Evolutionary conservation across 2,329 filamentous ascomycete genomes (phyloP).

Genomic region (Huntiella moniliformis): DNA sequence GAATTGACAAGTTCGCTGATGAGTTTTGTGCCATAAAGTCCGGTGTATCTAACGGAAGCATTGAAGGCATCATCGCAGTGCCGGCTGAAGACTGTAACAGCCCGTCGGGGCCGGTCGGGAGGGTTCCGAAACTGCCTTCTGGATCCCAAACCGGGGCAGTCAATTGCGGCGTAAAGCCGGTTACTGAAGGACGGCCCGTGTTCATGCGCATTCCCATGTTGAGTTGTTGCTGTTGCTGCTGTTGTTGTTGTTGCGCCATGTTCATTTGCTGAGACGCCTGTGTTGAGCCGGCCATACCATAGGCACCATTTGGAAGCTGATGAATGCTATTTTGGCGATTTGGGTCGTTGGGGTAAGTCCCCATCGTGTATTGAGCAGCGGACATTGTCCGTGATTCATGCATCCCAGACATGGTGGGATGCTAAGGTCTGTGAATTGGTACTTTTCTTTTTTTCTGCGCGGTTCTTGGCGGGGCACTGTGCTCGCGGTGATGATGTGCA

Average conservation of each 20-base stretch:
- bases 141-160: too few relatives aligned
- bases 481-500: not conserved
- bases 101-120: too few relatives aligned
- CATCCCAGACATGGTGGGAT: conserved; percentile 6
- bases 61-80: not conserved
- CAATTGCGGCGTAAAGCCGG: too few relatives aligned
- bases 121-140: too few relatives aligned
- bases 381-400: conserved; percentile 6
- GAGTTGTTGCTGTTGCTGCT: not conserved
- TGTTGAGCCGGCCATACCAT: too few relatives aligned
- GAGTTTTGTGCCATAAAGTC: not conserved
- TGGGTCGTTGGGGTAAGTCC: too few relatives aligned
- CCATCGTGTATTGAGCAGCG: not conserved
- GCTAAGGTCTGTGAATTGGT: not conserved
- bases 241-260: conserved; percentile 1
- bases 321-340: too few relatives aligned
- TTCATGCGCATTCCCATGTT: conserved; percentile 1
- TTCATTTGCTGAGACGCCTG: too few relatives aligned
- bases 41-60: not conserved
- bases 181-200: not conserved
- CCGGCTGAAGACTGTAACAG: not conserved
- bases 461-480: too few relatives aligned
- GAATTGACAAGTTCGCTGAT: not conserved
- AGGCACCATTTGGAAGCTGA: too few relatives aligned
- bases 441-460: not conserved